Evolutionary conservation across 2,329 filamentous ascomycete species (phyloP), one percentile per base, ranked within the genome.

Genomic region (Fusarium chlamydosporum): DNA sequence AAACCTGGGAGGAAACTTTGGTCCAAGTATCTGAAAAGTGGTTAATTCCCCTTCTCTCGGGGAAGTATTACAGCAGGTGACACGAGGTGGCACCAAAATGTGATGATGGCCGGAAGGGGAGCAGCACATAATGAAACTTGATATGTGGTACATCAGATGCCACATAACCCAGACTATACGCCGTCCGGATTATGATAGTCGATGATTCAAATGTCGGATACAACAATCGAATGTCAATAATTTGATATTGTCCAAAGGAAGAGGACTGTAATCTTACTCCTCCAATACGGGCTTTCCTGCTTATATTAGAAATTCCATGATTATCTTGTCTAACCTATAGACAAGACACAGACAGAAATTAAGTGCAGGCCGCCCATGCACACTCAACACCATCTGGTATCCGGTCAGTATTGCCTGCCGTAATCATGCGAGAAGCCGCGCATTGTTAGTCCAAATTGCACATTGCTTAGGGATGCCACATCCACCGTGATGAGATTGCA

Each of bases 401-500:
- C 26, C 15, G 6, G 23, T 38, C 23, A 46, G 13, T 18, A 34
- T 18, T 33, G 12, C 31, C 23, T 47, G 34, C 18, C 15, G 33
- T 29, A 38, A 46, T 37, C 29, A 54, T 34, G 55, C 23, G 11
- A 23, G 45, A 62, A 52, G 43, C 56, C 29, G 50, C 57, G 61
- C 34, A 18, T 29, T 38, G 23, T 54, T 45, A 54, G 46, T 37
- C 38, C 16, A 45, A 41, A 27, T 42, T 62, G 48, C 40, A 62
- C 34, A 51, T 58, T 31, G 40, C 23, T 33, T 33, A 50, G 54
- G 43, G 35, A 43, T 65, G 48, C 27, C 26, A 65, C 20, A 66
- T 60, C 48, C 15, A 45, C 48, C 18, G 34, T 55, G 56, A 59
- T 37, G 45, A 70, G 41, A 69, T 27, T 56, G 33, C 37, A 63